A percentile compares a stretch with the other conserved stretches of the same genome.
phyloP scores from a whole-genome alignment of 2,329 filamentous ascomycete species.

The Hymenoscyphus salicellus region DNA sequence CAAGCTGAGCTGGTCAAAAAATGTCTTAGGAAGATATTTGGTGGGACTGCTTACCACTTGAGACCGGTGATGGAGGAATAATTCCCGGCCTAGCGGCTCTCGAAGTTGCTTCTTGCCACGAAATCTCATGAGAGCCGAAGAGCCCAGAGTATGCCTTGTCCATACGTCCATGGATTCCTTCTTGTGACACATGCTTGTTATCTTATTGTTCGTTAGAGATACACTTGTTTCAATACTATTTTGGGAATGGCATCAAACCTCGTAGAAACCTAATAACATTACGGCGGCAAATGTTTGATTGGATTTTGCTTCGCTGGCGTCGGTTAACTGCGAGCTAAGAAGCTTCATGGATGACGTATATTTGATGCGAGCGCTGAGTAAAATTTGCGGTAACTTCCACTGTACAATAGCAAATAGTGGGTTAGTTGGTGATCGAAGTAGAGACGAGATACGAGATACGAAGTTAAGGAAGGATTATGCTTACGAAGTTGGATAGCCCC shows the following conservation, averaged over 20 bases:
- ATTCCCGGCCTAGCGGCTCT: constrained; percentile 46
- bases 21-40: constrained; percentile 7
- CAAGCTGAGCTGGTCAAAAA: constrained; percentile 42
- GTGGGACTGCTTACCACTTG: constrained; percentile 24
- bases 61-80: constrained; percentile 53
- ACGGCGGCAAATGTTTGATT: constrained; percentile 31
- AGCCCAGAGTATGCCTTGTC: constrained; percentile 53
- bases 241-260: constrained; percentile 21
- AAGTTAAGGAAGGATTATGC: not conserved
- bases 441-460: not conserved
- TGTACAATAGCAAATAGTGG: not conserved
- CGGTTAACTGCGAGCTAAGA: constrained; percentile 20
- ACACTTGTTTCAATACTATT: constrained; percentile 19
- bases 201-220: constrained; percentile 18
- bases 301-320: constrained; percentile 23
- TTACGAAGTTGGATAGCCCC: constrained; percentile 24
- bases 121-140: constrained; percentile 47
- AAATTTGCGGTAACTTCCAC: constrained; percentile 23
- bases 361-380: constrained; percentile 18
- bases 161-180: constrained; percentile 48
- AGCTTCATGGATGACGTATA: constrained; percentile 25
- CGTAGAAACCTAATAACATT: constrained; percentile 30
- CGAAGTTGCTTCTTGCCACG: constrained; percentile 48
- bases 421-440: not conserved
- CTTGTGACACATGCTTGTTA: constrained; percentile 25